Evolutionary conservation across 106 monocot species (phyloP).

Genomic region (Acorus gramineus): DNA sequence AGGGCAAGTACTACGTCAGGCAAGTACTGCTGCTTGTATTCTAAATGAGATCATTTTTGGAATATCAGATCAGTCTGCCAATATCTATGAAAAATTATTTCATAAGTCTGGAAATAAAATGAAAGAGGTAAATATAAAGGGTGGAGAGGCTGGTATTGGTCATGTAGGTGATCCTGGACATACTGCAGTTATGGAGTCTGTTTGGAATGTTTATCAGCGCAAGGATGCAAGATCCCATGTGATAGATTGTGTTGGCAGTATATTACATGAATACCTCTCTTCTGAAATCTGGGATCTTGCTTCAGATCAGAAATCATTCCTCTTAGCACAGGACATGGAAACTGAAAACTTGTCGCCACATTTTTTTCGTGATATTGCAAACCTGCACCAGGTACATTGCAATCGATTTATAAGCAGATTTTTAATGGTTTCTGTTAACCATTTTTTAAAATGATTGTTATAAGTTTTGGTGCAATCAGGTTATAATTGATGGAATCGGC

Average conservation of each 20-base stretch:
- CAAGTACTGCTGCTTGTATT: constrained; percentile 76
- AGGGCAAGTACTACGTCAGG: constrained; percentile 55
- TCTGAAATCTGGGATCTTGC: constrained; percentile 90
- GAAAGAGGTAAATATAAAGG: constrained; percentile 6
- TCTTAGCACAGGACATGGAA: constrained; percentile 16
- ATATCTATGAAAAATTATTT: constrained; percentile 29
- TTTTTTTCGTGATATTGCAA: constrained; percentile 66
- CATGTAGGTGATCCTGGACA: not conserved
- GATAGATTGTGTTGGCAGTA: constrained; percentile 62
- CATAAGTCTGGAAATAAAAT: constrained; percentile 5
- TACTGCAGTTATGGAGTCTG: not conserved
- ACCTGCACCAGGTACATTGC: constrained; percentile 64
- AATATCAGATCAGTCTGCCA: constrained; percentile 40
- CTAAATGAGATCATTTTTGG: constrained; percentile 90
- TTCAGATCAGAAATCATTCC: constrained; percentile 30
- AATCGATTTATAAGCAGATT: constrained; percentile 3
- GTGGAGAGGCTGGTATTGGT: not conserved
- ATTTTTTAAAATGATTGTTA: too few species aligned
- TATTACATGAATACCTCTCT: constrained; percentile 79
- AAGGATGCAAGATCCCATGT: constrained; percentile 39
- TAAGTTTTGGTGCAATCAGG: constrained; percentile 27
- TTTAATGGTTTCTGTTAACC: not conserved
- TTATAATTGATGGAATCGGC: constrained; percentile 85
- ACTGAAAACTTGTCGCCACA: constrained; percentile 35
- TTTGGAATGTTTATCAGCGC: constrained; percentile 33